Evolutionary conservation across 73 alveolate species (phyloP), one percentile per base, ranked within the genome.

Genomic region (Paramecium sexaurelia): DNA sequence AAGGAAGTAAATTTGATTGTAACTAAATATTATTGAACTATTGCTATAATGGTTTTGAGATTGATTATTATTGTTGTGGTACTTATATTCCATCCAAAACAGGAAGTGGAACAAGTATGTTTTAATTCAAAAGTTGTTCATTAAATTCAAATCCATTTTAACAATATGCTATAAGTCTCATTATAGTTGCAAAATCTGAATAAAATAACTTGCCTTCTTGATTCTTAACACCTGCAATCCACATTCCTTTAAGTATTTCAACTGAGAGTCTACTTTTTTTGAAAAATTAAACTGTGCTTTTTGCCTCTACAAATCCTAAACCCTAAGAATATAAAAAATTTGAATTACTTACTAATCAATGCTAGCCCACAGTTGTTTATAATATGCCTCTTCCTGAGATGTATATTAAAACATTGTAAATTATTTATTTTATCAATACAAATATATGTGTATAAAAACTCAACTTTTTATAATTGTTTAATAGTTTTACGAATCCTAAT

Each of bases 111-210:
- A 40, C 90, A 7, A 11, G 75, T 0, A 10, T 78, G 13, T 37
- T 39, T 17, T 20, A 7, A 7, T 37, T 22, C 36, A 78, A 61
- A 4, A 45, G 40, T 39, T 24, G 20, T 11, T 45, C 90, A 78
- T 43, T 78, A 5, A 41, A 40, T 78, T 39, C 37, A 41, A 40
- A 78, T 78, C 86, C 86, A 37, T 71, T 71, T 71, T 71, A 71
- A 37, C 61, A 71, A 40, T 35, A 71, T 19, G 90, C 68, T 40
- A 78, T 78, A 7, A 41, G 36, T 78, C 90, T 78, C 40, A 78
- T 24, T 5, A 61, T 36, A 15, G 26, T 43, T 3, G 26, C 17
- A 40, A 78, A 78, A 41, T 78, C 90, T 7, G 10, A 33, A 29
- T 37, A 24, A 24, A 10, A 45, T 0, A 78, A 41, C 41, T 6